phyloP scores from a whole-genome alignment of 768 basidiomycete species.

The Termitomyces titanicus region DNA sequence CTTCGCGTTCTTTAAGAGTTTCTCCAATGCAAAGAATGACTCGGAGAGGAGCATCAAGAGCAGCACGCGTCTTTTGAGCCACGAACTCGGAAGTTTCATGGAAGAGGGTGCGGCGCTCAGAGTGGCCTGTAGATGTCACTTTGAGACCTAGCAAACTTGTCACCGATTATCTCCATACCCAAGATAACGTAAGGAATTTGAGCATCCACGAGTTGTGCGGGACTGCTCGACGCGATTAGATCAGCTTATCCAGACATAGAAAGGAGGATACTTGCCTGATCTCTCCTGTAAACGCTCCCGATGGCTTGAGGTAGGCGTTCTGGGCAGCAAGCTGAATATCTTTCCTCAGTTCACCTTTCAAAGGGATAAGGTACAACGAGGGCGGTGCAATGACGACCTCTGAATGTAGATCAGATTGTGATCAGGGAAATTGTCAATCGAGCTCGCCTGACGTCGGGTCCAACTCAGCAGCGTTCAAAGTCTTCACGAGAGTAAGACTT shows the following conservation, averaged over 20 bases:
- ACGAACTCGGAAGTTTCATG: conserved; percentile 81
- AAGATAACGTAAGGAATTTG: conserved; percentile 89
- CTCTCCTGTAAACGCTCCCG: conserved; percentile 96
- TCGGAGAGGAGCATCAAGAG: conserved; percentile 68
- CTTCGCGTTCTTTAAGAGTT: conserved; percentile 85
- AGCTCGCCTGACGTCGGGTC: conserved; percentile 70
- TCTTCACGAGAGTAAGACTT: conserved; percentile 60
- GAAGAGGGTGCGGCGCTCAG: conserved; percentile 93
- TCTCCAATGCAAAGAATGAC: conserved; percentile 98
- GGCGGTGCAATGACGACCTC: conserved; percentile 96
- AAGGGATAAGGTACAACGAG: conserved; percentile 77
- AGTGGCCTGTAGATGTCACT: conserved; percentile 57
- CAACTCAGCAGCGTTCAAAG: conserved; percentile 76
- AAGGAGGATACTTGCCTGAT: conserved; percentile 59
- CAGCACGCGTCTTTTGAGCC: conserved; percentile 83
- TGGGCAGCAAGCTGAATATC: conserved; percentile 85
- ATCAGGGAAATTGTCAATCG: conserved; percentile 3
- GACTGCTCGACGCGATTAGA: conserved; percentile 36
- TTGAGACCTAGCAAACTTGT: background rate
- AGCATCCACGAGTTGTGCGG: conserved; percentile 83
- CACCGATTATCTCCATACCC: conserved; percentile 39
- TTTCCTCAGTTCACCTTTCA: conserved; percentile 57
- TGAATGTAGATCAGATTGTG: conserved; percentile 28
- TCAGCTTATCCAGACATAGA: background rate
- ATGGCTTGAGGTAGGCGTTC: conserved; percentile 81